Conservation (phyloP, 768 basidiomycete species). For the Suillus brevipes region DNA sequence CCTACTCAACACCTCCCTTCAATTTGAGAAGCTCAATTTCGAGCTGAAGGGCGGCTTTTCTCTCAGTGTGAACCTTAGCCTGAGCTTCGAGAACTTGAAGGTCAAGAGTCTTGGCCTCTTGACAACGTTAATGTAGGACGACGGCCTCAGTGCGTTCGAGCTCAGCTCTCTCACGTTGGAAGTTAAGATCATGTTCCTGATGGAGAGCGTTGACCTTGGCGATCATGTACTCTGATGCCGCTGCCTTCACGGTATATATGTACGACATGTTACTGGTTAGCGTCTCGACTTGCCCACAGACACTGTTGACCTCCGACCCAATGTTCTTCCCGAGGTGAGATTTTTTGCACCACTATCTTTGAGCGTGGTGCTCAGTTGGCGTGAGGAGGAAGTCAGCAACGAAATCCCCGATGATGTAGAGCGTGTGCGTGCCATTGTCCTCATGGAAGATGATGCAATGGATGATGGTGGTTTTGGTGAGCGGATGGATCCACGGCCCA, state of each 20-base stretch:
- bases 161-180: background rate
- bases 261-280: background rate
- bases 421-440: background rate
- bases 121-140: background rate
- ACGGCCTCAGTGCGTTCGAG: background rate
- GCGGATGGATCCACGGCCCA: background rate
- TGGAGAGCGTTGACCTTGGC: no score
- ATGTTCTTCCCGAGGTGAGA: no score
- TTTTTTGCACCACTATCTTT: background rate
- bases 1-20: background rate
- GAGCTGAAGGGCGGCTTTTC: background rate
- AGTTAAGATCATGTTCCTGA: no score
- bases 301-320: no score
- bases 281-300: background rate
- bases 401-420: background rate
- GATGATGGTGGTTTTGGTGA: background rate
- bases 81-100: background rate
- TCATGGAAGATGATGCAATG: background rate
- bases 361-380: background rate
- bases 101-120: background rate
- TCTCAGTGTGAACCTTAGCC: background rate
- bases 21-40: background rate
- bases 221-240: background rate
- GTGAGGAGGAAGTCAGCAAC: background rate
- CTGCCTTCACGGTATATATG: background rate